Conservation (phyloP, 805 yeast genomes). For the Hagleromyces aurorensis region DNA sequence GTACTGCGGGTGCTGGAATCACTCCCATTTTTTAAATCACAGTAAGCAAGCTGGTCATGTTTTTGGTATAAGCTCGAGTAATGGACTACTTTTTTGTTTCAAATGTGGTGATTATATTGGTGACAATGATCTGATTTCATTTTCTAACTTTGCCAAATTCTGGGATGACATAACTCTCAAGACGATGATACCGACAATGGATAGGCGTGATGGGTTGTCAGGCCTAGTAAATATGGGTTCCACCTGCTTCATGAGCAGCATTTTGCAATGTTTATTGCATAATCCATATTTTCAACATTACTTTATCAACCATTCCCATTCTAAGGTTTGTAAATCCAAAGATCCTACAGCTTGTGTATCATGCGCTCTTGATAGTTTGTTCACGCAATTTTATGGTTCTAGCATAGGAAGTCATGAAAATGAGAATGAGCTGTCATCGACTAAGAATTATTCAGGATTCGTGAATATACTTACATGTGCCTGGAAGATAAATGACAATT, state of each 20-base stretch:
- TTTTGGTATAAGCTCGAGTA: conserved; percentile 59
- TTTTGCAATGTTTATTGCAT: conserved; percentile 83
- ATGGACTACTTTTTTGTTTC: conserved; percentile 70
- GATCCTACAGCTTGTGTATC: conserved; percentile 51
- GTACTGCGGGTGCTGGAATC: conserved; percentile 59
- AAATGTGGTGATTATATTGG: conserved; percentile 67
- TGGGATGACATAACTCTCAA: conserved; percentile 22
- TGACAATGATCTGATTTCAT: conserved; percentile 39
- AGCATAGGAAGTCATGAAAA: conserved; percentile 30
- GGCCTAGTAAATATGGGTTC: conserved; percentile 95
- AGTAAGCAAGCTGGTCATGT: conserved; percentile 42
- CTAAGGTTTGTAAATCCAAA: conserved; percentile 20
- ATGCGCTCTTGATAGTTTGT: conserved; percentile 77
- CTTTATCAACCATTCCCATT: conserved; percentile 45
- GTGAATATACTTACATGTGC: conserved; percentile 75
- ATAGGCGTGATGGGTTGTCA: conserved; percentile 67
- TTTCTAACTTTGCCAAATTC: conserved; percentile 18
- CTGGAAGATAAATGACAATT: conserved; percentile 74
- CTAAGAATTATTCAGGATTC: conserved; percentile 53
- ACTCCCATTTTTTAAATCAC: conserved; percentile 40
- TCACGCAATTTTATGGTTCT: conserved; percentile 64
- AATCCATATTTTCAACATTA: conserved; percentile 79
- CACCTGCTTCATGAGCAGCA: conserved; percentile 92
- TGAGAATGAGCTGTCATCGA: conserved; percentile 38
- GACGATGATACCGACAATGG: conserved; percentile 25